Base-by-base conservation (phyloP, 495 filamentous ascomycete species). In the Parachaetomium inaequale region DNA sequence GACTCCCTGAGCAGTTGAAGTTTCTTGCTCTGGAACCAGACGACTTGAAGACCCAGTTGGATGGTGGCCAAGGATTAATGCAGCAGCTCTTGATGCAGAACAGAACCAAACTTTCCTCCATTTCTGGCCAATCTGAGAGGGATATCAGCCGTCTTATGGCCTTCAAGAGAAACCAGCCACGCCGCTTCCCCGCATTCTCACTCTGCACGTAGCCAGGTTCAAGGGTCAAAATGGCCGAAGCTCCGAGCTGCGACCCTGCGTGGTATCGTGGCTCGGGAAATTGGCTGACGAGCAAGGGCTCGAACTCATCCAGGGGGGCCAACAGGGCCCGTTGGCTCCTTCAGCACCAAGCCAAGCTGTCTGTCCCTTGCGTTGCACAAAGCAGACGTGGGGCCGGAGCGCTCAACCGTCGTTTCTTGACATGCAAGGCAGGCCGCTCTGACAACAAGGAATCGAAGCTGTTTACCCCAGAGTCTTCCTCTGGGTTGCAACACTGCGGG, bases 101-200 rank as follows among this genome's bases (percentile, higher is more conserved):
- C n/a, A 25, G 54, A 57, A 21, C 54, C 54, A 57, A 45, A 57
- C 38, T 57, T 29, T 17, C 5, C 0, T 10, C 6, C 6, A 19
- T 21, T 5, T 28, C 23, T 7, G 21, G 53, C 53, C 53, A 55
- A 55, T 42, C 34, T 55, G 34, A 28, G 15, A 1, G 23, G 23
- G 12, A 11, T 23, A 25, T 25, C 2, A 14, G 21, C 23, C 45
- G 15, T 26, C 11, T 25, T 1, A 46, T 5, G 14, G n/a, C 36
- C 36, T 40, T 40, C 15, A 46, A 46, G 7, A 23, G 42, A 15
- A 46, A 46, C n/a, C 42, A 46, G 54, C 54, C 42, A 46, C 21
- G 17, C 25, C 55, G 43, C 42, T 49, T 38, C 55, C 55, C 42
- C 42, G 42, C 55, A 49, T 49, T 38, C 11, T 6, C 29, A 19